These are phyloP conservation scores for Castanospermum australe DNA, from an alignment of 306 rosid genomes.

Conservation along the genomic window DNA sequence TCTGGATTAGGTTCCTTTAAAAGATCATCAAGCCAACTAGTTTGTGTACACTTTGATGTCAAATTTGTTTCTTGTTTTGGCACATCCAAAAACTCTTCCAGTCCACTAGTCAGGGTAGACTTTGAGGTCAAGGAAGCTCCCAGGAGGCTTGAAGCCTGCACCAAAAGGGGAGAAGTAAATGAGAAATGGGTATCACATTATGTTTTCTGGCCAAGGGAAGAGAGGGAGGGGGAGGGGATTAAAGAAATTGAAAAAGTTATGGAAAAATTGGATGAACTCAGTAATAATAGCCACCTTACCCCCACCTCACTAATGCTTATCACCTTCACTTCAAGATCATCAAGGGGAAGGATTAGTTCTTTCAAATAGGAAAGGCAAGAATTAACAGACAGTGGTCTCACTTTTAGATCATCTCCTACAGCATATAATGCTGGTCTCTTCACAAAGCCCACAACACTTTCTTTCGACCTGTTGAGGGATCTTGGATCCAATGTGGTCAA, in stretches of 20 bases:
- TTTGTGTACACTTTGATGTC: constrained; percentile 13
- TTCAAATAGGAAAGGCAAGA: constrained; percentile 21
- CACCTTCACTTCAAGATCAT: constrained; percentile 33
- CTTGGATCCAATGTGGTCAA: constrained; percentile 15
- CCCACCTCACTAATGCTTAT: constrained; percentile 7
- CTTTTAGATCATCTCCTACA: constrained; percentile 25
- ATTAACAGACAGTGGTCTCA: neutral
- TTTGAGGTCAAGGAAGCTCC: constrained; percentile 32
- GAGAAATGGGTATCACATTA: neutral
- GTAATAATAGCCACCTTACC: constrained; percentile 3
- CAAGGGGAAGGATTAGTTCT: constrained; percentile 23
- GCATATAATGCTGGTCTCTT: constrained; percentile 32
- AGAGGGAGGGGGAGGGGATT: neutral
- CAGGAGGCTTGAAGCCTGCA: constrained; percentile 30
- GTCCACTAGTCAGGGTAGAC: constrained; percentile 15
- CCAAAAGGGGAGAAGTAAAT: neutral
- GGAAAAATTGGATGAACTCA: neutral
- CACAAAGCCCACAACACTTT: constrained; percentile 29
- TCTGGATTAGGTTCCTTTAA: constrained; percentile 11
- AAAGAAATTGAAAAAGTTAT: neutral
- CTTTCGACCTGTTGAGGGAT: neutral
- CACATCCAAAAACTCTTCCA: constrained; percentile 1
- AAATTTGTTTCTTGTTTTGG: constrained; percentile 28
- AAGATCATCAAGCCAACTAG: constrained; percentile 25
- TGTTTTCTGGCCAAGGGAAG: neutral